A percentile compares a stretch with the other conserved stretches of the same genome.
Evolutionary conservation across 495 filamentous ascomycete genomes (phyloP).

Genomic region (Neurospora hispaniola): DNA sequence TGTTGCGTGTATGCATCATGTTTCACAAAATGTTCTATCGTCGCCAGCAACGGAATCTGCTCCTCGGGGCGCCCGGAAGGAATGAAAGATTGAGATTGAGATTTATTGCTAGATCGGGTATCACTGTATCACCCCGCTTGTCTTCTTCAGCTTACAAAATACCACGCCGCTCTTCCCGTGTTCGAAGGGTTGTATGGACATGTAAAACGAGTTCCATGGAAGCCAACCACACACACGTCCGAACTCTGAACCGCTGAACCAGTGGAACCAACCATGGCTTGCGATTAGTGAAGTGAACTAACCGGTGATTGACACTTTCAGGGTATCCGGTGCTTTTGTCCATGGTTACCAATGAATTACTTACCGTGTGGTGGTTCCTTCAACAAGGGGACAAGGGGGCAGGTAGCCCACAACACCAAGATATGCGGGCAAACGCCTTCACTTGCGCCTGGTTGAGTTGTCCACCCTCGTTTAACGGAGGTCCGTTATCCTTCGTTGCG

Average conservation of each 20-base stretch:
- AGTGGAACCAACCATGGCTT: background rate
- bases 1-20: background rate
- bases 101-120: background rate
- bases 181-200: background rate
- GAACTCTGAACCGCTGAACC: background rate
- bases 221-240: background rate
- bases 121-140: background rate
- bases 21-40: background rate
- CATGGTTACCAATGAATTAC: too few species aligned
- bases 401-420: background rate
- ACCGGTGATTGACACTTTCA: background rate
- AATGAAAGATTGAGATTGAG: background rate
- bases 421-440: background rate
- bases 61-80: background rate
- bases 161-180: background rate
- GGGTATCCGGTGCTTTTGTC: background rate
- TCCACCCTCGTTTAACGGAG: background rate
- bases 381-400: background rate
- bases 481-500: background rate
- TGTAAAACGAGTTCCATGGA: background rate
- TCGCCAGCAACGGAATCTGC: too few species aligned
- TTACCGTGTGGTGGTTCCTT: background rate
- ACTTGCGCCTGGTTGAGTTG: background rate
- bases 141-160: background rate
- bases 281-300: background rate